Evolutionary conservation across 225 moss, liverwort and hornwort species (phyloP).

Genomic region (Takakia lepidozioides): DNA sequence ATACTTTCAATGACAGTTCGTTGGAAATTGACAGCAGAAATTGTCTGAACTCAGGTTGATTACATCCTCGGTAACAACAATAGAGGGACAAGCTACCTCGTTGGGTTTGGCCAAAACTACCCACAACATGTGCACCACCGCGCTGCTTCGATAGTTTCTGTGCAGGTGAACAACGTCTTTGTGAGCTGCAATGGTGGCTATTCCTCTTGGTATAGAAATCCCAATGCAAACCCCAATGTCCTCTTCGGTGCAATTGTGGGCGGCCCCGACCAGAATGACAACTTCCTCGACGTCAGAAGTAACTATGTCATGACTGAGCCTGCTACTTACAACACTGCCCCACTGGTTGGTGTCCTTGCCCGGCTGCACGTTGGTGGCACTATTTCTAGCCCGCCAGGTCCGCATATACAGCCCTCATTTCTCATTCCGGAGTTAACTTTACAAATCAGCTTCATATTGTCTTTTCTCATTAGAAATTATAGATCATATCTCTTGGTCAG

Average conservation of each 20-base stretch:
- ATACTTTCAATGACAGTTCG: too few relatives aligned
- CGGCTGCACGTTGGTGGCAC: constrained; percentile 18
- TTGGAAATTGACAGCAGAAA: too few relatives aligned
- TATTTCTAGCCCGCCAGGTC: too few relatives aligned
- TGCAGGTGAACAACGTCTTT: constrained; percentile 10
- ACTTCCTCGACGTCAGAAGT: constrained; percentile 46
- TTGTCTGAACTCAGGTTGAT: too few relatives aligned
- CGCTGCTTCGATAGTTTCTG: constrained; percentile 56
- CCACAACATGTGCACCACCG: constrained; percentile 55
- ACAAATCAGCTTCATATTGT: too few relatives aligned
- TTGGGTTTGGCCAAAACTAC: constrained; percentile 39
- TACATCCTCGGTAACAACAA: too few relatives aligned
- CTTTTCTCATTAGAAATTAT: too few relatives aligned
- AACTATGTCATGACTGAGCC: constrained; percentile 52
- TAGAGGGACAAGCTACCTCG: too few relatives aligned
- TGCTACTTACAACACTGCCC: constrained; percentile 54
- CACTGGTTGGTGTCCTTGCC: constrained; percentile 55
- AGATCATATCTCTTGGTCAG: too few relatives aligned
- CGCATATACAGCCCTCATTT: too few relatives aligned
- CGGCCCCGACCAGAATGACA: constrained; percentile 55
- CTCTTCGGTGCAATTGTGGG: constrained; percentile 55
- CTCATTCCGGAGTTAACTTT: too few relatives aligned
- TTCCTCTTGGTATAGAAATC: constrained; percentile 33
- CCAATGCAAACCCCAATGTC: constrained; percentile 42
- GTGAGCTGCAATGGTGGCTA: constrained; percentile 54